Base-by-base conservation (phyloP, 257 asterid species). In the Plantago ovata region DNA sequence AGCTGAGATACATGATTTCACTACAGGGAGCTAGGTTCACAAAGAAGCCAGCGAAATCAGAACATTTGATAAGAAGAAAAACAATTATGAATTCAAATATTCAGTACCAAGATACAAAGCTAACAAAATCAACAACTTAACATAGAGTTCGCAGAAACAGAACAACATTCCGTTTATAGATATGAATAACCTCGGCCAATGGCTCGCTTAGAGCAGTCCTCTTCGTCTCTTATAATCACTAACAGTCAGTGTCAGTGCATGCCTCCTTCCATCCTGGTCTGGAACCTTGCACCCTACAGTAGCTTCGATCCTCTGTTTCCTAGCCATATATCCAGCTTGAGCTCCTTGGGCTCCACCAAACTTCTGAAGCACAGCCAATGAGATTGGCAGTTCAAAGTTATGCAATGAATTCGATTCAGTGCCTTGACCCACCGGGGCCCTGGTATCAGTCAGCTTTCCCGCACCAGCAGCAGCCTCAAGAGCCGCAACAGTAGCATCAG, bases 171-270 rank as follows among this genome's bases (percentile, higher is more conserved):
- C 36, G 6, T 63, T 23, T 40, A 9, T 28, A 16, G 40, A 40
- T 19, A 62, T 18, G n/a, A n/a, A 21, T n/a, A 19, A 21, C 63
- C 53, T 10, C 18, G 53, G 3, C 43, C 44, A 48, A 36, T 41
- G 55, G 36, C 50, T 38, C 33, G 59, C 49, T 83, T 84, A 92
- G 14, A 92, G 91, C 71, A 92, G 78, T 12, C 97, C 98, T 75
- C 95, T 84, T 60, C 98, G 66, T 53, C 98, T 77, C 83, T 88
- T 92, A 65, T 92, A 88, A 74, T 92, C 98, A 11, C 97, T 89
- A 47, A 88, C 89, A 6, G 88, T 80, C 86, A 92, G 69, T 61
- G 98, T 88, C 58, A 88, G 66, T 2, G 91, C 79, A 38, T 88
- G 98, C 41, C 95, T 73, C 81, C 90, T 82, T 44, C 97, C 98